Percentiles rank a stretch among this genome's conserved stretches.
Conservation (phyloP, 1,284 basidiomycete genomes). For the Albatrellus sp. region DNA sequence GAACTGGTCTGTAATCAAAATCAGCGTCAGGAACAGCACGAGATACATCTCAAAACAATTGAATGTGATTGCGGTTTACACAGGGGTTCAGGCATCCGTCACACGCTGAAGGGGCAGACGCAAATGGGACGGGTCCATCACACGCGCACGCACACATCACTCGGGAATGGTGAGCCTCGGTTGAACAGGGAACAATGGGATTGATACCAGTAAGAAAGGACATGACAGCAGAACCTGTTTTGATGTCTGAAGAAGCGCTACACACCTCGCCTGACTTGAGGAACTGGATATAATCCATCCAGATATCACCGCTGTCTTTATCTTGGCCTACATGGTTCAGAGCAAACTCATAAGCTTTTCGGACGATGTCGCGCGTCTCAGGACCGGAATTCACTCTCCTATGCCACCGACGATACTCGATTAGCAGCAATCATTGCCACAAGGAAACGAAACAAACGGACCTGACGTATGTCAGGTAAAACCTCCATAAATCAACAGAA, state of each 20-base stretch:
- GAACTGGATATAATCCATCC: slow-evolving; percentile 77
- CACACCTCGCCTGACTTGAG: slow-evolving; percentile 68
- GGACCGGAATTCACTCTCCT: slow-evolving; percentile 26
- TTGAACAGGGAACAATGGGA: slow-evolving; percentile 7
- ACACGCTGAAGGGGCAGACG: slow-evolving; percentile 3
- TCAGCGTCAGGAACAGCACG: slow-evolving; percentile 4
- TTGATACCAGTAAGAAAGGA: slow-evolving; percentile 9
- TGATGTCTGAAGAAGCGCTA: slow-evolving; percentile 7
- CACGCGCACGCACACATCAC: slow-evolving; percentile 12
- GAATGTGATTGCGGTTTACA: background rate
- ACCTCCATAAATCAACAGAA: slow-evolving; percentile 79
- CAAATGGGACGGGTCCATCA: slow-evolving; percentile 6
- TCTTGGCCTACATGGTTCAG: slow-evolving; percentile 84
- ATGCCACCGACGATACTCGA: background rate
- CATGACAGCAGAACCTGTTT: slow-evolving; percentile 3
- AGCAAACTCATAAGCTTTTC: slow-evolving; percentile 90
- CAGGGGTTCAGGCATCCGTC: background rate
- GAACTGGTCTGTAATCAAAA: slow-evolving; percentile 39
- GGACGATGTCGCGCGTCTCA: slow-evolving; percentile 60
- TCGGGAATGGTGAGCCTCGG: slow-evolving; percentile 5
- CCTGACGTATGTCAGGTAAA: slow-evolving; percentile 77
- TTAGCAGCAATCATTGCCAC: background rate
- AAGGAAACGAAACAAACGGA: slow-evolving; percentile 14
- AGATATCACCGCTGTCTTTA: slow-evolving; percentile 64
- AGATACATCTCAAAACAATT: slow-evolving; percentile 5